Evolutionary conservation across 2,329 filamentous ascomycete genomes (phyloP), one percentile per base, ranked within the genome.

Genomic region (Penicillium sp.): DNA sequence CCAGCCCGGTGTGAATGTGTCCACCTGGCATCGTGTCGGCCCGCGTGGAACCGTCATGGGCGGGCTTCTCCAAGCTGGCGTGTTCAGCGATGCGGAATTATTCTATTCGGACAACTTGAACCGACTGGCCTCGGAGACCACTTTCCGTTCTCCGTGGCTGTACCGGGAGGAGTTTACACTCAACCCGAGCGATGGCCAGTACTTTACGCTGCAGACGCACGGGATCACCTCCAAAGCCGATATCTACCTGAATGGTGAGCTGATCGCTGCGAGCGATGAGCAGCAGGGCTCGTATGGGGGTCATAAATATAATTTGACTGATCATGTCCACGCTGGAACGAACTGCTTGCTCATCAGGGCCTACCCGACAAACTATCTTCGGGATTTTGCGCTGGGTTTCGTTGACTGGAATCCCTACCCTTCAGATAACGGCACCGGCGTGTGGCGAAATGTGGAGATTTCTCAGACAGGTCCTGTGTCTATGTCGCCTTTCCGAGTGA

Each of bases 331-430:
- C 1, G 62, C 66, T 0, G 75, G 77, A 0, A 54, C 61, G 0
- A 88, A 88, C 63, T 81, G 81, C 0, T 62, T 89, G 2, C 75
- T 83, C 1, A 79, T 88, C 17, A 76, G 78, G 41, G 82, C 80
- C 0, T 80, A 87, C 62, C 85, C 86, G 0, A 87, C 86, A 0
- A 77, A 86, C 62, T 88, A 87, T 67, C 78, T 83, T 15, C 78
- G 82, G 25, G 85, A 88, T 60, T 81, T 88, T 54, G 85, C 82
- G 0, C 72, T 86, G 10, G 84, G 84, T 0, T 88, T 86, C 57
- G 81, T 85, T 0, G 85, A 88, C 65, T 88, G 86, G 85, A 87
- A 87, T 56, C 84, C 84, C 0, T 82, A 83, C 55, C 84, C 86
- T 0, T 80, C 84, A 0, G 86, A 88, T 67, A 87, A 88, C 49